These are phyloP conservation scores for Ascochyta koolunga DNA, from an alignment of 2,329 filamentous ascomycete species.

Conservation along the genomic window DNA sequence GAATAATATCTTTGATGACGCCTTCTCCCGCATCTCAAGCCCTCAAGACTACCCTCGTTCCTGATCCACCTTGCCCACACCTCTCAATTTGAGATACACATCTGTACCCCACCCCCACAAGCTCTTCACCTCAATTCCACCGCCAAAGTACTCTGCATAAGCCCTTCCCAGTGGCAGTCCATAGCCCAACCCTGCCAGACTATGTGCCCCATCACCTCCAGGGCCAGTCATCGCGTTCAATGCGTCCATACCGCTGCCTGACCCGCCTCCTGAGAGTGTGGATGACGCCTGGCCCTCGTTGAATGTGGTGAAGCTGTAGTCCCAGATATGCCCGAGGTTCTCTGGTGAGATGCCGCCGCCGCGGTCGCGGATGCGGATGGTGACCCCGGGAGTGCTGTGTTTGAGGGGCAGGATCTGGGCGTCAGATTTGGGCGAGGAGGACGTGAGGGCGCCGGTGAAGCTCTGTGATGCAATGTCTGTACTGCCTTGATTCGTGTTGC, in stretches of 20 bases:
- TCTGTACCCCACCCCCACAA: slow-evolving; percentile 89
- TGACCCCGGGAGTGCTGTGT: slow-evolving; percentile 76
- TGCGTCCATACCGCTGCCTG: slow-evolving; percentile 61
- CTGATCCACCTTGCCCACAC: slow-evolving; percentile 58
- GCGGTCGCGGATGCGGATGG: slow-evolving; percentile 93
- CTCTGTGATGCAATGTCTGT: slow-evolving; percentile 37
- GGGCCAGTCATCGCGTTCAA: slow-evolving; percentile 76
- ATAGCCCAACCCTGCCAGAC: slow-evolving; percentile 86
- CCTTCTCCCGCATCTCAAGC: not conserved
- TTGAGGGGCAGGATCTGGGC: slow-evolving; percentile 53
- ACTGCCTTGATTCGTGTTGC: slow-evolving; percentile 41
- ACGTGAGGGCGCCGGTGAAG: slow-evolving; percentile 34
- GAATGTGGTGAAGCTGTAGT: slow-evolving; percentile 97
- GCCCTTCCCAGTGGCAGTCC: slow-evolving; percentile 87
- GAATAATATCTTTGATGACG: slow-evolving; percentile 4
- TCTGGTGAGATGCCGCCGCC: slow-evolving; percentile 90
- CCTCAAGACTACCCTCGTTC: slow-evolving; percentile 2
- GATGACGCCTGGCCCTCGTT: slow-evolving; percentile 64
- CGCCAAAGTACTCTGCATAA: slow-evolving; percentile 98
- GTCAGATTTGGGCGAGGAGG: slow-evolving; percentile 30
- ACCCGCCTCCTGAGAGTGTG: slow-evolving; percentile 52
- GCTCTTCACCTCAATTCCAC: slow-evolving; percentile 93
- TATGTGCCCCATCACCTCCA: slow-evolving; percentile 76
- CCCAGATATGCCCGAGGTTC: slow-evolving; percentile 87
- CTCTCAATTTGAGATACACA: slow-evolving; percentile 67